Evolutionary conservation across 257 asterid genomes (phyloP).

Genomic region (Buddleja alternifolia): DNA sequence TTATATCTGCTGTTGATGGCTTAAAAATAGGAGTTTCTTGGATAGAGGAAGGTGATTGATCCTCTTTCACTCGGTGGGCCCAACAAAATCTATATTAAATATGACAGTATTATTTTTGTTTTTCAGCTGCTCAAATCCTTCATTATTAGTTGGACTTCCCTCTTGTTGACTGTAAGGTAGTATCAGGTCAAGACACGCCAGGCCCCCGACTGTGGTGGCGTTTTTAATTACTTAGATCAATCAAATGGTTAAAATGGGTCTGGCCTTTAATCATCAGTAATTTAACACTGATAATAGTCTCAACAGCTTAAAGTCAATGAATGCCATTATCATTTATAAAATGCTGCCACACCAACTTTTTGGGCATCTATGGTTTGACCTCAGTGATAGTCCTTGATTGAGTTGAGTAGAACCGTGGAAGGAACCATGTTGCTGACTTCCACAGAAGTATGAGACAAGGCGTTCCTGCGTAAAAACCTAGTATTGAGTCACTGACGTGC

Average conservation of each 20-base stretch:
- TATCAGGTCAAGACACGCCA: constrained; percentile 14
- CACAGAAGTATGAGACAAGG: constrained; percentile 17
- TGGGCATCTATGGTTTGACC: constrained; percentile 17
- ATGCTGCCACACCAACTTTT: background rate
- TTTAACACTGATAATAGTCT: background rate
- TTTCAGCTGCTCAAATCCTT: constrained; percentile 28
- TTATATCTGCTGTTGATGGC: constrained; percentile 96
- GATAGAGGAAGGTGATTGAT: constrained; percentile 65
- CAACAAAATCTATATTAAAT: constrained; percentile 9
- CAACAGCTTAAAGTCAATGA: background rate
- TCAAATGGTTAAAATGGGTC: constrained; percentile 14
- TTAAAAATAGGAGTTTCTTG: constrained; percentile 86
- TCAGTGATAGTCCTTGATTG: constrained; percentile 12
- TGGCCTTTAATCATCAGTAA: background rate
- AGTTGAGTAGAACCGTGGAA: constrained; percentile 5
- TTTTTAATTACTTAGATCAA: constrained; percentile 2
- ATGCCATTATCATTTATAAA: background rate
- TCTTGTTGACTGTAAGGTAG: constrained; percentile 7
- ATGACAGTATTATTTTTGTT: constrained; percentile 13
- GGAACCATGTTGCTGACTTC: background rate
- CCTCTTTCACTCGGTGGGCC: constrained; percentile 26
- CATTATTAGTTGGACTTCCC: background rate
- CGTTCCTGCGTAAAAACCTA: too few relatives aligned
- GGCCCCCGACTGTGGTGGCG: constrained; percentile 3
- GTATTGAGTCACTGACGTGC: constrained; percentile 7